Conservation (phyloP, 2,329 filamentous ascomycete genomes). For the Paecilomyces niveus region DNA sequence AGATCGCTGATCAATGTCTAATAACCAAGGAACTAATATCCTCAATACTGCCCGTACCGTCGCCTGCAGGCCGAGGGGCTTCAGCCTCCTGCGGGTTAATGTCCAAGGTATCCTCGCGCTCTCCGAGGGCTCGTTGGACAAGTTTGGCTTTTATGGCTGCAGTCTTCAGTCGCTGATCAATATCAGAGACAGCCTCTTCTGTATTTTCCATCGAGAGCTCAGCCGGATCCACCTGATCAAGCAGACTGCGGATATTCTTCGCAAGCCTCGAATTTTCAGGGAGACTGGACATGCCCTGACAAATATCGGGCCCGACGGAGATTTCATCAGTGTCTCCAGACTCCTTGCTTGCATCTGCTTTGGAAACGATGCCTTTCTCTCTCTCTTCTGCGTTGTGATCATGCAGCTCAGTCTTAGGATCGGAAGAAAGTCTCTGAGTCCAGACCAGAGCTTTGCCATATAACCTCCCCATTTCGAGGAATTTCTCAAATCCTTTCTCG, state of each 20-base stretch:
- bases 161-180: constrained; percentile 80
- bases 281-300: constrained; percentile 38
- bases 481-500: constrained; percentile 91
- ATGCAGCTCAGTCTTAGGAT: constrained; percentile 9
- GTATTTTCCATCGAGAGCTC: constrained; percentile 74
- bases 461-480: constrained; percentile 68
- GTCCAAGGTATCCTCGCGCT: constrained; percentile 27
- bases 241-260: constrained; percentile 69
- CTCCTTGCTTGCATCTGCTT: neutral
- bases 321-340: constrained; percentile 3
- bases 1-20: constrained; percentile 22
- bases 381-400: neutral
- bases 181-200: constrained; percentile 83
- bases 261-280: constrained; percentile 58
- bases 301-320: constrained; percentile 21
- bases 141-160: constrained; percentile 79
- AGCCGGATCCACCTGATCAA: constrained; percentile 69
- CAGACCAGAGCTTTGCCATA: constrained; percentile 77
- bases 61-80: constrained; percentile 20
- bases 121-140: constrained; percentile 63
- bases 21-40: constrained; percentile 38
- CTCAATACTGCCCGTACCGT: constrained; percentile 41
- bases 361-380: neutral
- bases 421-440: constrained; percentile 58
- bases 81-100: constrained; percentile 21